A percentile compares a stretch with the other conserved stretches of the same genome.
phyloP scores from a whole-genome alignment of 148 eudicot genomes.

The Rhododendron simsii region DNA sequence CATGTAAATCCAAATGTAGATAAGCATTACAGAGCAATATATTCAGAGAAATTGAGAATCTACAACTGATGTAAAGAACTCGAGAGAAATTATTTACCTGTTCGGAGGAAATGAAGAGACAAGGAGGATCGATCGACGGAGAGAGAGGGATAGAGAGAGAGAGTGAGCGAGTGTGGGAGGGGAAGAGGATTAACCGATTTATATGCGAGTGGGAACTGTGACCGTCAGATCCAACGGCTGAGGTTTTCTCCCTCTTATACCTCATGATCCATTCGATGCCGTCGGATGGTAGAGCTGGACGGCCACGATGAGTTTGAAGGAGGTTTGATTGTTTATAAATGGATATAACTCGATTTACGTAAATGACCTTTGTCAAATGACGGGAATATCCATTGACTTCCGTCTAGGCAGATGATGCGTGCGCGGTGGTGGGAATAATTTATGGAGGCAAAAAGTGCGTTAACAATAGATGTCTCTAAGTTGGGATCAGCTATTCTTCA shows the following conservation, averaged over 20 bases:
- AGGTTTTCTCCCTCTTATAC: conserved; percentile 39
- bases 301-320: conserved; percentile 12
- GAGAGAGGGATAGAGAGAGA: neutral
- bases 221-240: conserved; percentile 27
- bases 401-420: neutral
- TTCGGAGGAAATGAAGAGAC: neutral
- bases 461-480: no score
- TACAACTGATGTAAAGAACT: neutral
- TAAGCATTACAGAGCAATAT: neutral
- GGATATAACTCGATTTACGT: neutral
- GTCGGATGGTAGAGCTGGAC: conserved; percentile 20
- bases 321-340: conserved; percentile 2
- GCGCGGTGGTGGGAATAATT: neutral
- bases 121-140: neutral
- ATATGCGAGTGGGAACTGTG: neutral
- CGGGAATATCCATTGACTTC: conserved; percentile 5
- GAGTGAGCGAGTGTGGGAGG: conserved; percentile 2
- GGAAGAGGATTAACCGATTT: neutral
- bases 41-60: neutral
- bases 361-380: conserved; percentile 15
- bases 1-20: neutral
- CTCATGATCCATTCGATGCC: conserved; percentile 2
- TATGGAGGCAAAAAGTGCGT: neutral
- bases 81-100: neutral
- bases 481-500: neutral